Evolutionary conservation across 108 stramenopile genomes (phyloP), one percentile per base, ranked within the genome.

Genomic region (Skeletonema grethae): DNA sequence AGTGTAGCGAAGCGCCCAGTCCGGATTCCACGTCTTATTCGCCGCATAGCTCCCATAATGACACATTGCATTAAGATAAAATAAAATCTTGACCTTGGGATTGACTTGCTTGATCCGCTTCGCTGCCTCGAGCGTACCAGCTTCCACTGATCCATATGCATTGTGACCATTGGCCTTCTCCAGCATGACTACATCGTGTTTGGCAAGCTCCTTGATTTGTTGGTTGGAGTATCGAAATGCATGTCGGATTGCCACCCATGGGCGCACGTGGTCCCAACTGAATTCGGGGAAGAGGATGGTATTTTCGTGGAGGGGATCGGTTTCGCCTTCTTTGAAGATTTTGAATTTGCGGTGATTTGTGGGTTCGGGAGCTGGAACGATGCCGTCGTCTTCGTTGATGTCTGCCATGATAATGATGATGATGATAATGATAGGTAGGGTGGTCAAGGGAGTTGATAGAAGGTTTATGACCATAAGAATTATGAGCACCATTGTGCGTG

Each of bases 1-100:
- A 16, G 36, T 53, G 36, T 72, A 53, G 25, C 55, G 34, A 13
- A 56, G 63, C 1, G 68, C 63, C 79, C 79, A 80, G 16, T 67
- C 71, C 3, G 63, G 43, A 20, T 65, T 38, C 53, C 69, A 80
- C 18, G 68, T 38, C 10, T 59, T 20, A 43, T 80, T 80, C 3
- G 79, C 67, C 4, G 24, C 36, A 60, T 80, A 80, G 18, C 68
- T 68, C 0, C 50, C 57, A 63, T 79, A 79, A 32, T 79, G 78
- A 34, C 72, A 65, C 78, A 79, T 72, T 24, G 67, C 66, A 72
- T 79, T 73, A 63, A 73, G 32, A 53, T 80, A 80, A 65, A 80
- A 80, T 7, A 80, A 60, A 3, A 72, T 69, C 31, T 80, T 80
- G 43, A 80, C 72, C 13, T 62, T 61, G 2, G 67, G 57, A 65